Evolutionary conservation across 371 early-diverging fungal genomes (phyloP), one percentile per base, ranked within the genome.

Genomic region (Aphelidium insulamus): DNA sequence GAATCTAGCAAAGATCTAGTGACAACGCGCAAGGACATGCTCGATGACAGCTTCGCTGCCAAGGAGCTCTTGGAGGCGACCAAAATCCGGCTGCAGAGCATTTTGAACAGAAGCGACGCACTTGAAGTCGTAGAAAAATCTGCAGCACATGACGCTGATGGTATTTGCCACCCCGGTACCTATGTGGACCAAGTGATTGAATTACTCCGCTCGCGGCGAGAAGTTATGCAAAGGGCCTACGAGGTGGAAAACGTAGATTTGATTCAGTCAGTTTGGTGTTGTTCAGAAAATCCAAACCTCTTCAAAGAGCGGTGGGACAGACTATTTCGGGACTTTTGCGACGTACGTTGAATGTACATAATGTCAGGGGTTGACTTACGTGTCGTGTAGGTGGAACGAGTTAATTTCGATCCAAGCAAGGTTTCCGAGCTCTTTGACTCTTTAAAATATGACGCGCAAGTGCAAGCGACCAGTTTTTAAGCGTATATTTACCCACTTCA

Each of bases 221-320:
- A 46, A 3, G 57, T 66, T 2, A 84, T 94, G 88, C 56, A 64
- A n/a, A 50, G 55, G 22, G 90, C 85, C 46, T 76, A 81, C 42
- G 42, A 48, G 12, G 37, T 65, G 33, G 48, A 56, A 18, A 53
- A 62, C 21, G 59, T 72, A 0, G 66, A 66, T 6, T 38, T 49
- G 4, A 45, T 73, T 8, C 77, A 78, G 48, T 33, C 33, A 9
- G 44, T 32, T 2, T 81, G 82, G 82, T 81, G 82, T 40, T 81
- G 82, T 38, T 57, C 58, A 39, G 83, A 82, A 39, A 68, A 66
- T 14, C 72, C 76, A 1, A 46, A 55, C 1, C 47, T 78, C 14
- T 81, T 79, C 45, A 59, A 65, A 38, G 95, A 94, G 55, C 69
- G 95, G 11, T 94, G 95, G 95, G 85, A 85, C 46, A 85, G 85